These are phyloP conservation scores for Triadica sebifera DNA, from an alignment of 345 rosid species.

Conservation along the genomic window DNA sequence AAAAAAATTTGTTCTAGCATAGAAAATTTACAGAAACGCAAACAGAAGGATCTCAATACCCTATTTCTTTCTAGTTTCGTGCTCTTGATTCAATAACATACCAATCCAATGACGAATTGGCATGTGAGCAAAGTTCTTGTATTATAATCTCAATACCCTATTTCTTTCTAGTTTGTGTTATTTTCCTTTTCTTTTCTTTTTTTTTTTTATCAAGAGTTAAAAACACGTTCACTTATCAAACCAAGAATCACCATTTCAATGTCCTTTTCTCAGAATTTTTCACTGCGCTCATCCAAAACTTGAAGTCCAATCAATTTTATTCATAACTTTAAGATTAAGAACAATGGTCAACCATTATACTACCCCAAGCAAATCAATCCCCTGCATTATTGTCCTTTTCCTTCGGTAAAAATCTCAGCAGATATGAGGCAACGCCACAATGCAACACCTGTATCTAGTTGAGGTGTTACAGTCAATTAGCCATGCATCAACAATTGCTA, in stretches of 20 bases:
- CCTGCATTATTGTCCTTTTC: neutral
- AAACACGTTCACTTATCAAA: no score
- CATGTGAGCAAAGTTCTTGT: no score
- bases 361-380: neutral
- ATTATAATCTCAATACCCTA: no score
- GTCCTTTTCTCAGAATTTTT: no score
- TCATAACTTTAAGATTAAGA: neutral
- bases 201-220: neutral
- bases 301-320: neutral
- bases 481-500: neutral
- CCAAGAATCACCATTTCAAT: no score
- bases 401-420: conserved; percentile 6
- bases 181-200: neutral
- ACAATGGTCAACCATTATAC: neutral
- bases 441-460: neutral
- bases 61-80: no score
- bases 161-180: no score
- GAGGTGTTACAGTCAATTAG: neutral
- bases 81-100: no score
- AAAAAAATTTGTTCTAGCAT: no score
- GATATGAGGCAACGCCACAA: neutral
- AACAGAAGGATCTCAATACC: no score
- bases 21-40: no score
- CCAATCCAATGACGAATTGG: no score
- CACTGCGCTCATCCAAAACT: neutral